A percentile compares a stretch with the other conserved stretches of the same genome.
These are phyloP conservation scores for Coemansia sp. DNA, from an alignment of 192 early-diverging fungal genomes.

Conservation along the genomic window DNA sequence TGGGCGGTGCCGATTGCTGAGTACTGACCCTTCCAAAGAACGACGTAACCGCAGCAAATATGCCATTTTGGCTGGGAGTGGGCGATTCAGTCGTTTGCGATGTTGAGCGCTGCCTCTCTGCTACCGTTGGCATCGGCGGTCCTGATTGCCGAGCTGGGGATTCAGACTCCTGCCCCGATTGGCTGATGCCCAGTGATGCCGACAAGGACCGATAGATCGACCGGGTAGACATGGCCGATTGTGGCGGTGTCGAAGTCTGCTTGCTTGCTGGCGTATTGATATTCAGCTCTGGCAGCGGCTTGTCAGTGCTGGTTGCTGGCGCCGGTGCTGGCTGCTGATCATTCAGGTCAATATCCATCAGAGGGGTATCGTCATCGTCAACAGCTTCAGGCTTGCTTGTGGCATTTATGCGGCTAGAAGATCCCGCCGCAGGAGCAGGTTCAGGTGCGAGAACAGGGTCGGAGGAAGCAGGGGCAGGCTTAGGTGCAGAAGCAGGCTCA, in stretches of 20 bases:
- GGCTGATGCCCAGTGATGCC: constrained; percentile 45
- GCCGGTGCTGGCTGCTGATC: neutral
- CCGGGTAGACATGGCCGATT: constrained; percentile 10
- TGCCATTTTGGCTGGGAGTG: constrained; percentile 14
- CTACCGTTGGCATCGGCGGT: constrained; percentile 14
- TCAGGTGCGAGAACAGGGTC: too few species aligned
- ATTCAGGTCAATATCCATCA: constrained; percentile 20
- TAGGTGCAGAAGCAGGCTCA: neutral
- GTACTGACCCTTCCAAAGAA: constrained; percentile 51
- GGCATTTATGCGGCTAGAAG: neutral
- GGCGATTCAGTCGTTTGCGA: constrained; percentile 29
- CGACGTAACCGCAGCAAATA: constrained; percentile 52
- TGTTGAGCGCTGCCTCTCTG: constrained; percentile 38
- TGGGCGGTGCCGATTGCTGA: constrained; percentile 27
- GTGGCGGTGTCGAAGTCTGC: neutral
- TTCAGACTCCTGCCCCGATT: constrained; percentile 6
- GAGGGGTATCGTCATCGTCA: constrained; percentile 28
- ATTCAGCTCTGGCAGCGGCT: constrained; percentile 20
- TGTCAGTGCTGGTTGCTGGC: constrained; percentile 7
- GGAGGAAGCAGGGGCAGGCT: neutral
- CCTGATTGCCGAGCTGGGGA: constrained; percentile 9
- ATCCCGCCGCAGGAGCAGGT: too few species aligned
- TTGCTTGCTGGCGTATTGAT: neutral
- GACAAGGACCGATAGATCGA: constrained; percentile 52
- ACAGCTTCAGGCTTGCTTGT: neutral